A percentile compares a stretch with the other conserved stretches of the same genome.
Conservation (phyloP, 352 stramenopile genomes). For the Pythium grandisporangium region DNA sequence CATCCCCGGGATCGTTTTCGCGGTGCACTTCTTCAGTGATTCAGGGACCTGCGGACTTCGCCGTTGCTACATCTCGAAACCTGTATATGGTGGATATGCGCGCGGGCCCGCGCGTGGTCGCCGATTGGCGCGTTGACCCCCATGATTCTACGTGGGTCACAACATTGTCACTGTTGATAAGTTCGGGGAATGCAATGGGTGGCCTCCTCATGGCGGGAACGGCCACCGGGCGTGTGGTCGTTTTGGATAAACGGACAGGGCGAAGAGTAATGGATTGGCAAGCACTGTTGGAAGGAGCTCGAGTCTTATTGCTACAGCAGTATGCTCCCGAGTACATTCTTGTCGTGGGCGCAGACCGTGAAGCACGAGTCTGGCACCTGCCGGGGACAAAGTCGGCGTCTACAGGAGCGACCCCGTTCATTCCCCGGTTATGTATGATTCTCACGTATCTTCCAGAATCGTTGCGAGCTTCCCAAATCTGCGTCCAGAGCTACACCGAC, state of each 20-base stretch:
- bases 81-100: conserved; percentile 42
- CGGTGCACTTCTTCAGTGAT: background rate
- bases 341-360: conserved; percentile 49
- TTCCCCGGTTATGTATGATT: conserved; percentile 32
- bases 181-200: conserved; percentile 4
- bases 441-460: conserved; percentile 49
- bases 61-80: conserved; percentile 32
- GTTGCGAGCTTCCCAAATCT: conserved; percentile 31
- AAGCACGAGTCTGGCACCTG: conserved; percentile 60
- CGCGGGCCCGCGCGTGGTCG: conserved; percentile 29
- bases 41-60: conserved; percentile 30
- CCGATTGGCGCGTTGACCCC: conserved; percentile 50
- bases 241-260: conserved; percentile 50
- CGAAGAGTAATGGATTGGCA: conserved; percentile 39
- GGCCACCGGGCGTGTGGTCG: conserved; percentile 23
- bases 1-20: background rate
- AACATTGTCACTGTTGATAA: conserved; percentile 24
- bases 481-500: conserved; percentile 35
- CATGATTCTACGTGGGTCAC: conserved; percentile 27
- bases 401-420: conserved; percentile 13
- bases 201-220: conserved; percentile 34
- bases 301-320: conserved; percentile 40
- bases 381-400: too few relatives aligned
- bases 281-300: conserved; percentile 34
- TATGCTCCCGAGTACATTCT: conserved; percentile 46